Base-by-base conservation (phyloP, 352 stramenopile species). In the Phytophthora lateralis region DNA sequence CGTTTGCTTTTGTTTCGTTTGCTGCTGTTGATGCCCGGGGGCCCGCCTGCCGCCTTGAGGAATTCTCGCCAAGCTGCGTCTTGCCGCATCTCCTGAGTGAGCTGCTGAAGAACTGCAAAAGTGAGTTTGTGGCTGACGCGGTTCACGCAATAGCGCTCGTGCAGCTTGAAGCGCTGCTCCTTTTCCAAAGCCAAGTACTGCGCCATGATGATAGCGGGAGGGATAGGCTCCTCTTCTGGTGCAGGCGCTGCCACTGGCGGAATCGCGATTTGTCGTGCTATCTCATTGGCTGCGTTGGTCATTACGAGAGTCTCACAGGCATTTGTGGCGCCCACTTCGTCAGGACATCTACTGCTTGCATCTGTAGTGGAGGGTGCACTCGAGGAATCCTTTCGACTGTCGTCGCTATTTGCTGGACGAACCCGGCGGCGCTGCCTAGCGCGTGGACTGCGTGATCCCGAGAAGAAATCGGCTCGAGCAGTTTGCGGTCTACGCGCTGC, bases 271-370 rank as follows among this genome's bases (percentile, higher is more conserved):
- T 77, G 59, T 32, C 87, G 59, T 1, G 81, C 76, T 14, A 89
- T 69, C 4, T 68, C 52, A 47, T 79, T 62, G 6, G 75, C 75
- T 0, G 75, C 77, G 18, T 88, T 87, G 14, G 70, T 59, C 80
- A 90, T 90, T 4, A 90, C 78, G 4, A 87, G 69, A 30, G 80
- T 88, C 24, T 69, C 59, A 20, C 78, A 90, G 12, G 76, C 76
- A 55, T 73, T 76, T 24, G 7, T 44, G 5, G 49, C 18, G 2
- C 30, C 15, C 2, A 17, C 11, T 30, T 18, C 20, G 20, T 52
- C 45, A 35, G 10, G 38, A 44, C 38, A 34, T 0, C 15, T 45
- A 2, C 1, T 34, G 9, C 21, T 55, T 54, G 44, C 29, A 41
- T 54, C n/a, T 6, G 21, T 17, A 8, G 8, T 32, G 4, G 35